A percentile compares a stretch with the other conserved stretches of the same genome.
Conservation (phyloP, 768 basidiomycete genomes). For the Gelatoporia subvermispora region DNA sequence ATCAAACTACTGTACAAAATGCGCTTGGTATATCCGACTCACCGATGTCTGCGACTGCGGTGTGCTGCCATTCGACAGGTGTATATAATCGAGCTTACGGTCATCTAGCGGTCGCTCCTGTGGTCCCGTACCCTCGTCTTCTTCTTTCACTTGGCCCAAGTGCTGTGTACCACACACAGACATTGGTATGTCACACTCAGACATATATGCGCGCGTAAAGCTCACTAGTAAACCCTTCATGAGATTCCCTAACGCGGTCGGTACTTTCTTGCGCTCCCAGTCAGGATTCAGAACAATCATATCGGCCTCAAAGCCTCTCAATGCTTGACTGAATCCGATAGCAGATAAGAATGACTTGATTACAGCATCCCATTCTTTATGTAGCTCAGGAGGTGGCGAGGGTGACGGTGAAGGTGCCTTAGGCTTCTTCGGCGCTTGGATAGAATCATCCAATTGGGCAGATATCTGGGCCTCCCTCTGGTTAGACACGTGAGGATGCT, state of each 20-base stretch:
- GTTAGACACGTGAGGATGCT: conserved; percentile 10
- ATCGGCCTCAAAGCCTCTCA: conserved; percentile 64
- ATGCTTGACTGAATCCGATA: conserved; percentile 52
- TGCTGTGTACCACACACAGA: too few relatives aligned
- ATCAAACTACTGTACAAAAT: too few relatives aligned
- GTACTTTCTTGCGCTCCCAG: conserved; percentile 58
- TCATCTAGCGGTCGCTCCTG: conserved; percentile 47
- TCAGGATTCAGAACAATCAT: conserved; percentile 64
- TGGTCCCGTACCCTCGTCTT: conserved; percentile 11
- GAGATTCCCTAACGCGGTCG: conserved; percentile 49
- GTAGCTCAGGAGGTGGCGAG: conserved; percentile 39
- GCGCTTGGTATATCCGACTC: too few relatives aligned
- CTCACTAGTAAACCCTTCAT: conserved; percentile 48
- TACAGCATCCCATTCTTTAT: conserved; percentile 58
- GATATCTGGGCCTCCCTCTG: not conserved
- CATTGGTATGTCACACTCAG: too few relatives aligned
- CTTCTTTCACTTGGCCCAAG: conserved; percentile 27
- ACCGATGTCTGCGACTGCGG: conserved; percentile 58
- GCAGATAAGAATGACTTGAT: conserved; percentile 49
- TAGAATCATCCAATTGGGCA: not conserved
- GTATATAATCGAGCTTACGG: conserved; percentile 62
- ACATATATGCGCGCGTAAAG: conserved; percentile 5
- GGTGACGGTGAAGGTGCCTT: conserved; percentile 24
- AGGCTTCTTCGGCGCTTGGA: conserved; percentile 3
- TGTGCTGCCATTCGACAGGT: conserved; percentile 39